Evolutionary conservation across 108 stramenopile genomes (phyloP).

Genomic region (Cyclotella baltica): DNA sequence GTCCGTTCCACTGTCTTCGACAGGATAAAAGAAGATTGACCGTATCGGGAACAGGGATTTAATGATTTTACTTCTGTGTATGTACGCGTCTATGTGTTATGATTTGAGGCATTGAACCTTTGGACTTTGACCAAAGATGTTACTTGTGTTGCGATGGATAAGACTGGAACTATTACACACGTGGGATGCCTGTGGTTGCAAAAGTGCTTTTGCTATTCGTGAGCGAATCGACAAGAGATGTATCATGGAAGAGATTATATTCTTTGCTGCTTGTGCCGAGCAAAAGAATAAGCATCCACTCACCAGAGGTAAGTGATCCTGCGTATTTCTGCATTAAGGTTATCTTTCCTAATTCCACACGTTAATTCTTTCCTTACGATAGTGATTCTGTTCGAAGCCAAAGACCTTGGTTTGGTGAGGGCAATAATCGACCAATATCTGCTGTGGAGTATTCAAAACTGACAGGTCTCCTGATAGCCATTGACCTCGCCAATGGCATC

Average conservation of each 20-base stretch:
- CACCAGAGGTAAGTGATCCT: constrained; percentile 42
- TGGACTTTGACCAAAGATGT: constrained; percentile 74
- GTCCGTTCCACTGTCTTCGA: constrained; percentile 46
- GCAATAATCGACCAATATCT: constrained; percentile 29
- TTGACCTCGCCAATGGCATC: constrained; percentile 76
- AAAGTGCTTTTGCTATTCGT: constrained; percentile 46
- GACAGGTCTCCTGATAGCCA: constrained; percentile 71
- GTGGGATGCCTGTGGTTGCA: constrained; percentile 46
- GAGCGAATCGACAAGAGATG: constrained; percentile 27
- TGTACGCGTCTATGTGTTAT: constrained; percentile 86
- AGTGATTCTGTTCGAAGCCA: constrained; percentile 53
- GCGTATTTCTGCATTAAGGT: not conserved
- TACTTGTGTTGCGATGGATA: constrained; percentile 86
- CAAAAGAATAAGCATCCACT: constrained; percentile 67
- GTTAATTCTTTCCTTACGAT: constrained; percentile 7
- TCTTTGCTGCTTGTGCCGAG: constrained; percentile 64
- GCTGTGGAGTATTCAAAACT: constrained; percentile 59
- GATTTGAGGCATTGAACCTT: constrained; percentile 89
- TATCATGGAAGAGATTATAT: constrained; percentile 50
- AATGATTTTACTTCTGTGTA: constrained; percentile 76
- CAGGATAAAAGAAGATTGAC: constrained; percentile 59
- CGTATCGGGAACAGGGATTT: constrained; percentile 57
- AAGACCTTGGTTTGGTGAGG: constrained; percentile 49
- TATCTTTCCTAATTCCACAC: not conserved
- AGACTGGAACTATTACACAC: constrained; percentile 83